A percentile compares a stretch with the other conserved stretches of the same genome.
phyloP scores from a whole-genome alignment of 1,284 basidiomycete genomes.

The Pyrrhoderma noxium region DNA sequence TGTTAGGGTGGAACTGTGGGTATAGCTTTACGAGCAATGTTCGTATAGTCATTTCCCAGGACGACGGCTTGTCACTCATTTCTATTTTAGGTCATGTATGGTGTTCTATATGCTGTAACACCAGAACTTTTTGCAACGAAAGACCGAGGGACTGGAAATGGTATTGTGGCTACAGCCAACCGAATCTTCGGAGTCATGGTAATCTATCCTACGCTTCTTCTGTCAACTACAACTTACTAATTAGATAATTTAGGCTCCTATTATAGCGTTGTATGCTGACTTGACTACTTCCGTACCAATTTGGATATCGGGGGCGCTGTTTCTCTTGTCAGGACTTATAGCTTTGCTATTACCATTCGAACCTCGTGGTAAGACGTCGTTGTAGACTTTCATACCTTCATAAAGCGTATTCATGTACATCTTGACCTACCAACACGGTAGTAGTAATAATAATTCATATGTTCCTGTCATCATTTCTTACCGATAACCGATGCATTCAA shows the following conservation, averaged over 20 bases:
- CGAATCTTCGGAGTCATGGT: constrained; percentile 60
- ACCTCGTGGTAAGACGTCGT: constrained; percentile 58
- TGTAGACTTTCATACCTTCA: constrained; percentile 28
- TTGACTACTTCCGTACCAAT: constrained; percentile 60
- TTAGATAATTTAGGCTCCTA: constrained; percentile 42
- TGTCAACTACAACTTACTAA: constrained; percentile 23
- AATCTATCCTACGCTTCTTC: constrained; percentile 22
- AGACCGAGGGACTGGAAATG: constrained; percentile 60
- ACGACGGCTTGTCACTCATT: constrained; percentile 11
- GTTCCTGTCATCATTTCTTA: no score
- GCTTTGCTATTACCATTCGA: constrained; percentile 67
- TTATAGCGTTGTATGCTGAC: constrained; percentile 58
- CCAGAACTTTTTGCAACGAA: constrained; percentile 71
- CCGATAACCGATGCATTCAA: no score
- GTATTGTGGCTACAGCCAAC: constrained; percentile 47
- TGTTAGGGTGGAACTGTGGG: constrained; percentile 65
- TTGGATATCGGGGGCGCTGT: constrained; percentile 60
- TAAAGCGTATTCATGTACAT: no score
- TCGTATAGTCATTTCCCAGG: constrained; percentile 21
- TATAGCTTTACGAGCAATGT: constrained; percentile 58
- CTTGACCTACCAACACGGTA: no score
- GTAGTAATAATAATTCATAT: no score
- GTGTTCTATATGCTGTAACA: constrained; percentile 63
- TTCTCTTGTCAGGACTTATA: constrained; percentile 53
- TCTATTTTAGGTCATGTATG: constrained; percentile 57